Evolutionary conservation across 2,329 filamentous ascomycete genomes (phyloP), one percentile per base, ranked within the genome.

Genomic region (Cercospora brassicicola): DNA sequence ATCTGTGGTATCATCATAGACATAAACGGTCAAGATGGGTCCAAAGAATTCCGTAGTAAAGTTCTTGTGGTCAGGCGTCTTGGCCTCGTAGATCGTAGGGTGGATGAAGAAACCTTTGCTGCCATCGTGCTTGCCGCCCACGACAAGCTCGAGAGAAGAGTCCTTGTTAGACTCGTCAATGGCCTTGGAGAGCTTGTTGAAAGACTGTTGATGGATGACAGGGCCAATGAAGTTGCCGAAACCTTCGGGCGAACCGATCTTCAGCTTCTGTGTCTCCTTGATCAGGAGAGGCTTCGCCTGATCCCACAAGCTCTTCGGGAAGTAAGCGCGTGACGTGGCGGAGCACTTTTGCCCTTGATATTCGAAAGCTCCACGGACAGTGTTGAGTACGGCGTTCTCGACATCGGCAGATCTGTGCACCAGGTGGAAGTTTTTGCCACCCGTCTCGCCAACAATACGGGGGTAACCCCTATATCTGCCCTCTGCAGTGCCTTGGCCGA

Each of bases 291-390:
- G 81, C 77, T 89, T 87, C 82, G 94, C 92, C 69, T 89, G 82
- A 9, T 90, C 86, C 87, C 91, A 93, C 57, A 91, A 80, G 2
- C 91, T 94, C 75, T 87, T 85, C 36, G 93, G 89, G 3, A 95
- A 87, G 81, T 96, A 96, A 59, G 88, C 83, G 30, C 93, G 89
- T 30, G 91, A 94, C 23, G 90, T 93, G 67, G 93, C 93, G 74
- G 90, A 93, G 85, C 93, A 96, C 82, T 96, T 96, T 80, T 96
- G 93, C 60, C 93, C 93, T 79, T 95, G 92, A 84, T 89, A 96
- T 80, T 96, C 93, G 76, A 96, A 96, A 2, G 93, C 92, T 59
- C 91, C 92, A 65, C 93, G 91, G 33, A 96, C 87, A 4, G 92
- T 95, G 79, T 96, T 91, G 72, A 91, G 85, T 36, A 87, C 92